Evolutionary conservation across 108 stramenopile genomes (phyloP).

Genomic region (Stephanodiscus triporus): DNA sequence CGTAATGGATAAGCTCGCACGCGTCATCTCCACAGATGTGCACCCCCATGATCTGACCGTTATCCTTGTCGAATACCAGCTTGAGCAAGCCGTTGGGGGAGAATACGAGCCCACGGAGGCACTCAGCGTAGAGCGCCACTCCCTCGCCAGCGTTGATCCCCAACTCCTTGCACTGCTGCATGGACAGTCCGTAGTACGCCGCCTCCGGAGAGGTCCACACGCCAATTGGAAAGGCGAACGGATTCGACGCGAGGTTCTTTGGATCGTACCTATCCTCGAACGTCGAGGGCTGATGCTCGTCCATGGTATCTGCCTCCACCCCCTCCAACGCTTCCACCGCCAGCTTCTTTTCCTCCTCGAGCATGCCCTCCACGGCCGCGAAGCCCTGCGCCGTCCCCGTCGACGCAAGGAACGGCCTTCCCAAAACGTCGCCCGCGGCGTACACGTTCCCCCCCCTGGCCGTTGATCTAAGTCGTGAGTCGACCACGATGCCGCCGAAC

Average conservation of each 20-base stretch:
- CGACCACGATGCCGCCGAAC: slow-evolving; percentile 75
- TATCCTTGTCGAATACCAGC: slow-evolving; percentile 73
- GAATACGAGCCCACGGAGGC: slow-evolving; percentile 81
- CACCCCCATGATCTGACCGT: slow-evolving; percentile 75
- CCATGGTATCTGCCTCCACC: background rate
- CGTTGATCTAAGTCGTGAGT: slow-evolving; percentile 55
- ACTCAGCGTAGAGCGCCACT: slow-evolving; percentile 81
- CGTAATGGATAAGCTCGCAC: slow-evolving; percentile 86
- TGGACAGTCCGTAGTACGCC: slow-evolving; percentile 71
- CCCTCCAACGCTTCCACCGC: slow-evolving; percentile 22
- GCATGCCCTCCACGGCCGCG: slow-evolving; percentile 65
- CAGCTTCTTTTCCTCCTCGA: slow-evolving; percentile 34
- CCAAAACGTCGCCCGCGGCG: slow-evolving; percentile 85
- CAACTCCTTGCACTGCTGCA: slow-evolving; percentile 67
- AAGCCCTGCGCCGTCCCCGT: slow-evolving; percentile 83
- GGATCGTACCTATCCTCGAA: slow-evolving; percentile 73
- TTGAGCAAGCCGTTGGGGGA: slow-evolving; percentile 83
- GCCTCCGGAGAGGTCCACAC: slow-evolving; percentile 85
- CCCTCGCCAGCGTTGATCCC: slow-evolving; percentile 77
- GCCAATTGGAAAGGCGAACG: slow-evolving; percentile 86
- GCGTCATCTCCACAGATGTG: slow-evolving; percentile 88
- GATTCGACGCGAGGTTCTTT: slow-evolving; percentile 73
- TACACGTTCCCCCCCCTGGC: slow-evolving; percentile 64
- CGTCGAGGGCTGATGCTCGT: slow-evolving; percentile 40
- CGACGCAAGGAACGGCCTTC: slow-evolving; percentile 78